Evolutionary conservation across 768 basidiomycete species (phyloP).

Genomic region (Boletus speciosus): DNA sequence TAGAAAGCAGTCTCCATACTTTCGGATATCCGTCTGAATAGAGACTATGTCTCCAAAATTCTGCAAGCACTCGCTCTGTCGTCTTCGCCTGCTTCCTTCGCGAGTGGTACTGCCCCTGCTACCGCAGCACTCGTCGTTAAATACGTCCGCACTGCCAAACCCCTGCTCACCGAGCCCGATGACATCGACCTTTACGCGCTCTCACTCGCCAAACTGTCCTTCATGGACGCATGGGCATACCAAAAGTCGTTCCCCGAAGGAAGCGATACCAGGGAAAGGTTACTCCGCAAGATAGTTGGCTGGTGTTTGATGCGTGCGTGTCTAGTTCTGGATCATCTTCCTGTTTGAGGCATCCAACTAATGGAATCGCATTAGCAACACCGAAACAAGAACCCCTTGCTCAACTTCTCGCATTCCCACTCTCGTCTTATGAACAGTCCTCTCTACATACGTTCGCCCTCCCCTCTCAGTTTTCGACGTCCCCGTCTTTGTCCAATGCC

Average conservation of each 20-base stretch:
- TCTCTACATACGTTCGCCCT: conserved; percentile 57
- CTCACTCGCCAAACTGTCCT: conserved; percentile 61
- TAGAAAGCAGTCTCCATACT: conserved; percentile 71
- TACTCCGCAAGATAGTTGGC: conserved; percentile 57
- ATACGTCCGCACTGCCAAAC: conserved; percentile 75
- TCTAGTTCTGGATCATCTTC: not conserved
- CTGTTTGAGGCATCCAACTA: not conserved
- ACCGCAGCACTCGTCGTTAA: conserved; percentile 51
- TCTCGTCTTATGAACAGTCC: conserved; percentile 61
- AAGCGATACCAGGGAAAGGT: conserved; percentile 47
- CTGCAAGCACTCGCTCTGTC: conserved; percentile 51
- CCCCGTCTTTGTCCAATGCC: conserved; percentile 27
- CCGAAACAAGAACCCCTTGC: conserved; percentile 57
- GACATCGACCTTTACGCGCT: conserved; percentile 70
- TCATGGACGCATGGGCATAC: conserved; percentile 74
- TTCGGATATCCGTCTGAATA: conserved; percentile 69
- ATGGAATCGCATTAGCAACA: conserved; percentile 39
- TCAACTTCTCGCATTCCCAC: conserved; percentile 61
- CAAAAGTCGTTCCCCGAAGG: conserved; percentile 66
- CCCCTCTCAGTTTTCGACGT: conserved; percentile 37
- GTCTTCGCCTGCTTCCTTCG: conserved; percentile 38
- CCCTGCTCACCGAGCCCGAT: conserved; percentile 60
- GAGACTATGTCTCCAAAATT: conserved; percentile 77
- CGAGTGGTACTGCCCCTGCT: conserved; percentile 6
- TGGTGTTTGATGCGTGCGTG: conserved; percentile 71